Base-by-base conservation (phyloP, 1,139 yeast species). In the Candida glucosophila region DNA sequence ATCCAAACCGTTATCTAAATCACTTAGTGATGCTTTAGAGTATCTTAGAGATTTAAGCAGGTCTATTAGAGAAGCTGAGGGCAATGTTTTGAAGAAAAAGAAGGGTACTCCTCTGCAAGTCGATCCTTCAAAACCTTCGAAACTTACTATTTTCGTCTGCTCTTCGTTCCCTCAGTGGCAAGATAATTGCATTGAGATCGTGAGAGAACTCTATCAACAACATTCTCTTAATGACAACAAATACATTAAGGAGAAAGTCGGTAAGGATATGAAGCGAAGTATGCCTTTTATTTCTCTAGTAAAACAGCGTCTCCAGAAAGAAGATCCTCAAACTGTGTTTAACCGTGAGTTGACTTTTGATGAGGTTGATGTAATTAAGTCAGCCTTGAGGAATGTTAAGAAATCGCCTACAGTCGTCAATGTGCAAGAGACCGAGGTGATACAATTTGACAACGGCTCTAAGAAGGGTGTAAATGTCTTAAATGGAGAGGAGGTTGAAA, bases 101-200 rank as follows among this genome's bases (percentile, higher is more conserved):
- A 90, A 88, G 72, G 83, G 81, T 45, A 69, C 72, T 47, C 69
- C 81, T 21, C 71, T 77, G 15, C 78, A 80, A 29, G 70, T 79
- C 35, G 95, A 88, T 47, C 65, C 72, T 19, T 53, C 73, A 40
- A 69, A 73, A 49, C 92, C 96, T 16, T 77, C 81, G 25, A 72
- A 66, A 46, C 63, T 90, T 47, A 70, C 80, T 11, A 53, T 90
- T 35, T 82, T 71, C 47, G 69, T 90, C 27, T 76, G 95, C 12
- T 62, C 73, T 23, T 68, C 83, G 12, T 90, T 81, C 86, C 98
- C 99, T 24, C 90, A 80, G 43, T 90, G 98, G 98, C 98, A 90
- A 60, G 83, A 77, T 33, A 67, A 70, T 41, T 90, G 85, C 57
- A 77, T 90, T 44, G 90, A 82, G 39, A 57, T 90, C 32, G 92